These are phyloP conservation scores for Globisporangium sylvaticum DNA, from an alignment of 352 stramenopile genomes.

Conservation along the genomic window DNA sequence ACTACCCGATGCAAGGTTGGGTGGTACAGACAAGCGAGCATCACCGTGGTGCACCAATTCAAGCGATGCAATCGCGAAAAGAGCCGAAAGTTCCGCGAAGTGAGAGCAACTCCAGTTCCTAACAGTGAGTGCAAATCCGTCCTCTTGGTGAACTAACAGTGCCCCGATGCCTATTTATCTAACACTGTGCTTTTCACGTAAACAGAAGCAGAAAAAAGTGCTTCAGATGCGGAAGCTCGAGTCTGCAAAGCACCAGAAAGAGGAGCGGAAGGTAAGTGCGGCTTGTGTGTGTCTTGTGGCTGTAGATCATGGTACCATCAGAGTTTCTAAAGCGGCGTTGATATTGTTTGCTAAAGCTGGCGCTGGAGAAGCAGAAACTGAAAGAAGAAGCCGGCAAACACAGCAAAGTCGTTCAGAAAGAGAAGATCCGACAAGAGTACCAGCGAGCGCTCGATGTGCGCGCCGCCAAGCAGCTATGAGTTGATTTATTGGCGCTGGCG, in stretches of 20 bases:
- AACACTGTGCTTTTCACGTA: background rate
- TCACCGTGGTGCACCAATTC: background rate
- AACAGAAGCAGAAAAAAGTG: constrained; percentile 45
- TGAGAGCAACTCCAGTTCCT: constrained; percentile 53
- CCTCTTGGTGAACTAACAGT: background rate
- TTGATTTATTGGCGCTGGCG: background rate
- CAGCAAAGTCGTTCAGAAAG: constrained; percentile 30
- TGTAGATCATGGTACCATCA: no score
- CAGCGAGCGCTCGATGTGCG: constrained; percentile 31
- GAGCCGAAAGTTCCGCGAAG: constrained; percentile 24
- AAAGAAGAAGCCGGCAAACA: constrained; percentile 39
- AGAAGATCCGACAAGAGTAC: constrained; percentile 44
- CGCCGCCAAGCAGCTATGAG: constrained; percentile 33
- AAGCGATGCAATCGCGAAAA: constrained; percentile 3
- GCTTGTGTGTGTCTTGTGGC: no score
- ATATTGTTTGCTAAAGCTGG: constrained; percentile 21
- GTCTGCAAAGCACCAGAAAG: constrained; percentile 42
- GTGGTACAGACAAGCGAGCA: background rate
- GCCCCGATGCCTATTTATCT: background rate
- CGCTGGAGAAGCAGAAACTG: constrained; percentile 36
- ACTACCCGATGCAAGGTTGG: background rate
- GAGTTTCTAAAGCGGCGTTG: no score
- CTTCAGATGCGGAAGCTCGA: constrained; percentile 46
- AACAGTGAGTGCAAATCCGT: constrained; percentile 18
- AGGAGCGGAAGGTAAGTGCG: constrained; percentile 48